Evolutionary conservation across 768 basidiomycete species (phyloP).

Genomic region (Chlorophyllum brunneum): DNA sequence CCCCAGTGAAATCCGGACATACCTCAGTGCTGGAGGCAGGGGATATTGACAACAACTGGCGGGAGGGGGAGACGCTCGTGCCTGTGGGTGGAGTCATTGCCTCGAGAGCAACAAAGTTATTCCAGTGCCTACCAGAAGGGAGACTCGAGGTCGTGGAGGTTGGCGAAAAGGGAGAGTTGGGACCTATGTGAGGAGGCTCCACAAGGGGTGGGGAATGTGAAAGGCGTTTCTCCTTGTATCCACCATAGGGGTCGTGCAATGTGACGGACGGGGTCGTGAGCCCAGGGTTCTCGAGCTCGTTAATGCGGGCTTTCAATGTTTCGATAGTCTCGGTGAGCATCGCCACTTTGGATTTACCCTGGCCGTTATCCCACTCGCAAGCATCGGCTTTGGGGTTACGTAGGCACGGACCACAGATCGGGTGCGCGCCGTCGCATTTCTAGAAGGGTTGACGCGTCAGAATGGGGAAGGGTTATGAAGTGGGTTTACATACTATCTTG

Average conservation of each 20-base stretch:
- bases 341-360: slow-evolving; percentile 55
- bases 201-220: slow-evolving; percentile 32
- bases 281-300: slow-evolving; percentile 53
- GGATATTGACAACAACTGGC: slow-evolving; percentile 28
- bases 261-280: slow-evolving; percentile 42
- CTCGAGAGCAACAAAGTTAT: slow-evolving; percentile 31
- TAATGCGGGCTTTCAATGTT: slow-evolving; percentile 51
- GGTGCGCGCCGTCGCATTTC: slow-evolving; percentile 68
- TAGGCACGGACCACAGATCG: slow-evolving; percentile 61
- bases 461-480: not conserved
- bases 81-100: slow-evolving; percentile 39
- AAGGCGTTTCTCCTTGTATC: slow-evolving; percentile 28
- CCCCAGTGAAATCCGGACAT: slow-evolving; percentile 14
- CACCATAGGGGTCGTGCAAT: slow-evolving; percentile 47
- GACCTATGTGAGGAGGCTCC: slow-evolving; percentile 25
- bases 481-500: slow-evolving; percentile 40
- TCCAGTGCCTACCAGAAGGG: slow-evolving; percentile 42
- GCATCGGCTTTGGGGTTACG: slow-evolving; percentile 58
- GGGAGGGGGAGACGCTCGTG: slow-evolving; percentile 38
- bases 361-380: slow-evolving; percentile 70
- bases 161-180: slow-evolving; percentile 41
- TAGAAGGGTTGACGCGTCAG: slow-evolving; percentile 11
- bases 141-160: slow-evolving; percentile 42
- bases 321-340: slow-evolving; percentile 56
- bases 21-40: slow-evolving; percentile 39